phyloP scores from a whole-genome alignment of 2,329 filamentous ascomycete genomes.

The Diaporthe amygdali region DNA sequence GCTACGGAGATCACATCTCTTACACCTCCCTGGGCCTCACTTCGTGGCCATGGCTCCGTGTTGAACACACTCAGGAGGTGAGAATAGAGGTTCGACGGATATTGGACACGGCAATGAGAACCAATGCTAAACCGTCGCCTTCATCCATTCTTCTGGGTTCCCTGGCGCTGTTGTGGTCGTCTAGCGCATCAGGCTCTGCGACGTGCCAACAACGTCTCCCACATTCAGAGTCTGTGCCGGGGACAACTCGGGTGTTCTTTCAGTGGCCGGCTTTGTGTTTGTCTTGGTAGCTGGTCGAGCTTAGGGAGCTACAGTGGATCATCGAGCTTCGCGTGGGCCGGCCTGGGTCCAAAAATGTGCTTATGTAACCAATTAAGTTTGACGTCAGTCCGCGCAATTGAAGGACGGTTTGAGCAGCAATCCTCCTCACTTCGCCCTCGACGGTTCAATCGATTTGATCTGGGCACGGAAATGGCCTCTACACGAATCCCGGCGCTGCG shows the following conservation, averaged over 20 bases:
- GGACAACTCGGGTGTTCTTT: background rate
- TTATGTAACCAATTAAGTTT: background rate
- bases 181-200: too few relatives aligned
- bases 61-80: too few relatives aligned
- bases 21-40: too few relatives aligned
- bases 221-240: background rate
- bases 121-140: too few relatives aligned
- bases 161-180: too few relatives aligned
- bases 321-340: background rate
- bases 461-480: slow-evolving; percentile 49
- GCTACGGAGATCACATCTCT: too few relatives aligned
- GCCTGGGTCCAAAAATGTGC: too few relatives aligned
- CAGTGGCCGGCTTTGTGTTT: background rate
- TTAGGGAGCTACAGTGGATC: background rate
- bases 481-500: slow-evolving; percentile 54
- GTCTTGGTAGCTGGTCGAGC: background rate
- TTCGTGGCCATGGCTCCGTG: too few relatives aligned
- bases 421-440: background rate
- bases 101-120: too few relatives aligned
- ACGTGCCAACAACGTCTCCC: background rate
- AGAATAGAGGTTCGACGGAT: too few relatives aligned
- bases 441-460: background rate
- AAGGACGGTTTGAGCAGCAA: background rate
- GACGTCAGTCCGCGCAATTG: background rate
- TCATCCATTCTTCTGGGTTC: too few relatives aligned